Base-by-base conservation (phyloP, 768 basidiomycete species). In the Kwoniella mangroviensis region DNA sequence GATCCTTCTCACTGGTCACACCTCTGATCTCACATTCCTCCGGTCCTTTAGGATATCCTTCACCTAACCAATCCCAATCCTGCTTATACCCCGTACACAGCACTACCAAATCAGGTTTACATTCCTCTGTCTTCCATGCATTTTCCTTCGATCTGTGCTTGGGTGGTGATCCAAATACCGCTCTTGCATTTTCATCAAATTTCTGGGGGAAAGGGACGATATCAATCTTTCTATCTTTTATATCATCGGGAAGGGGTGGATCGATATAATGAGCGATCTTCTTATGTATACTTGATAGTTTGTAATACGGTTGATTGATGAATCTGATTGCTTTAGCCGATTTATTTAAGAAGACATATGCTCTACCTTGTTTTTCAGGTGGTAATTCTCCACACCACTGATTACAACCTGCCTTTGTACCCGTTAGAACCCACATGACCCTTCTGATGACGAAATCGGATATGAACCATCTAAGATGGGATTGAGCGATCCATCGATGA, bases 341-440 rank as follows among this genome's bases (percentile, higher is more conserved):
- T 80, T 88, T 89, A 82, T 88, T 89, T 64, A 89, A 80, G 78
- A 90, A 90, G 28, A 88, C 88, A 78, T 89, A 90, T 19, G 89
- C 88, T 56, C 89, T 81, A 1, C 89, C 89, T 28, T 88, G 84
- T 41, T 87, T 82, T 26, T 86, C 86, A 0, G 85, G 83, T 19
- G 87, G 87, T 1, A 88, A 83, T 75, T 88, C 87, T 1, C 88
- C 88, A 19, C 87, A 88, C 88, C 88, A 89, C 83, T 89, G 88
- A 73, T 88, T 88, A 75, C 88, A 88, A 13, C 88, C 87, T 12
- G 87, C 86, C 73, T 85, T 84, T 17, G 78, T 73, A 10, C 89
- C 89, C 1, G 89, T 89, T 53, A 90, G 73, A n/a, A 88, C 70
- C 88, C 88, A 89, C 34, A 90, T 73, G 0, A 90, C 83, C 3